Evolutionary conservation across 106 monocot species (phyloP).

Genomic region (Allium sativum): DNA sequence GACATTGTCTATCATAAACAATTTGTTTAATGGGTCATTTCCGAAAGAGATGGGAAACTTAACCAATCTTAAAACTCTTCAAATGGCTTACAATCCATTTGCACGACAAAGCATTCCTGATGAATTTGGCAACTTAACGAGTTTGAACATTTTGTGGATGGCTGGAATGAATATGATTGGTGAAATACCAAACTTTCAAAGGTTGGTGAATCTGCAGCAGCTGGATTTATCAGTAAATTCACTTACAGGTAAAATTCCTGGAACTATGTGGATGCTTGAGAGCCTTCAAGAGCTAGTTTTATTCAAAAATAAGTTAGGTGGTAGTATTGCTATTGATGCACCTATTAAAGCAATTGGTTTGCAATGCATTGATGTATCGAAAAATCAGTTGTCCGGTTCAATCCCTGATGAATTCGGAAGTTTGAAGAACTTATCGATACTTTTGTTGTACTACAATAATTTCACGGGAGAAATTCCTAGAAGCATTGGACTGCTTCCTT

Average conservation of each 20-base stretch:
- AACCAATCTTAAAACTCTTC: constrained; percentile 16
- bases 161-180: constrained; percentile 20
- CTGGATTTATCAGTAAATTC: constrained; percentile 22
- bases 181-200: constrained; percentile 18
- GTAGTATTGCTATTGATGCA: constrained; percentile 16
- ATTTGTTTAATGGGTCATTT: constrained; percentile 36
- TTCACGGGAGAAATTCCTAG: constrained; percentile 32
- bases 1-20: constrained; percentile 16
- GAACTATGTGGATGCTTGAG: constrained; percentile 22
- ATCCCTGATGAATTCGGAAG: constrained; percentile 27
- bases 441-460: constrained; percentile 29
- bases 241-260: constrained; percentile 25
- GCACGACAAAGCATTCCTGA: constrained; percentile 20
- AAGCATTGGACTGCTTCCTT: constrained; percentile 23
- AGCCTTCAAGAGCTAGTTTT: constrained; percentile 13
- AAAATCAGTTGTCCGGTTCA: constrained; percentile 24
- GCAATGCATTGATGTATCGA: constrained; percentile 27
- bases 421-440: constrained; percentile 12
- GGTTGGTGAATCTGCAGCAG: constrained; percentile 12
- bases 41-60: constrained; percentile 24
- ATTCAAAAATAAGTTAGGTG: constrained; percentile 13
- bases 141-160: constrained; percentile 30
- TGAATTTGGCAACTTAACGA: constrained; percentile 40
- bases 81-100: constrained; percentile 42
- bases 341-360: constrained; percentile 13